A percentile compares a stretch with the other conserved stretches of the same genome.
Conservation (phyloP, 345 rosid genomes). For the Aurinia saxatilis region DNA sequence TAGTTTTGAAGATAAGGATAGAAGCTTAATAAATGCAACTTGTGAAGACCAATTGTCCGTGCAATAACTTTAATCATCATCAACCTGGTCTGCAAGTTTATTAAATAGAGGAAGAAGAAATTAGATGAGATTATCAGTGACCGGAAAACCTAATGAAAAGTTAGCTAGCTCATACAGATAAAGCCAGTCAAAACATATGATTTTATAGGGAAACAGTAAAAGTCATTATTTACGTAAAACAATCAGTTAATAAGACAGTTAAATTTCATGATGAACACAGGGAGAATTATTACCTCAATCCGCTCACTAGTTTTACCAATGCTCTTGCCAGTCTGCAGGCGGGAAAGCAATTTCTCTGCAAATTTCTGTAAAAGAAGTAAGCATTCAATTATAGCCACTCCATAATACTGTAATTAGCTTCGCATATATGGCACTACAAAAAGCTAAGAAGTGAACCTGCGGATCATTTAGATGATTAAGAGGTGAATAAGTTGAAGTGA, state of each 20-base stretch:
- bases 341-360: slow-evolving; percentile 77
- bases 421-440: background rate
- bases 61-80: slow-evolving; percentile 90
- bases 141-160: background rate
- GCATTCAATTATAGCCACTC: background rate
- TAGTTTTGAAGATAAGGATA: slow-evolving; percentile 79
- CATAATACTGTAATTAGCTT: background rate
- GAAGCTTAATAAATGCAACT: slow-evolving; percentile 61
- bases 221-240: no score
- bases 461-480: slow-evolving; percentile 79
- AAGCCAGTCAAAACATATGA: no score
- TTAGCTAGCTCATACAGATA: background rate
- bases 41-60: slow-evolving; percentile 87
- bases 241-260: no score
- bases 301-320: slow-evolving; percentile 40
- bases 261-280: background rate
- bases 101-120: background rate
- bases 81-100: slow-evolving; percentile 70
- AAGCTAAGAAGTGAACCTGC: slow-evolving; percentile 44
- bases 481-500: slow-evolving; percentile 56
- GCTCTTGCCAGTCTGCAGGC: slow-evolving; percentile 69
- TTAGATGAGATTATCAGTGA: background rate
- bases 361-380: slow-evolving; percentile 50
- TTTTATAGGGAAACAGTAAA: no score
- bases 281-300: slow-evolving; percentile 52